Evolutionary conservation across 2,329 filamentous ascomycete genomes (phyloP).

Genomic region (Scedosporium minutisporum): DNA sequence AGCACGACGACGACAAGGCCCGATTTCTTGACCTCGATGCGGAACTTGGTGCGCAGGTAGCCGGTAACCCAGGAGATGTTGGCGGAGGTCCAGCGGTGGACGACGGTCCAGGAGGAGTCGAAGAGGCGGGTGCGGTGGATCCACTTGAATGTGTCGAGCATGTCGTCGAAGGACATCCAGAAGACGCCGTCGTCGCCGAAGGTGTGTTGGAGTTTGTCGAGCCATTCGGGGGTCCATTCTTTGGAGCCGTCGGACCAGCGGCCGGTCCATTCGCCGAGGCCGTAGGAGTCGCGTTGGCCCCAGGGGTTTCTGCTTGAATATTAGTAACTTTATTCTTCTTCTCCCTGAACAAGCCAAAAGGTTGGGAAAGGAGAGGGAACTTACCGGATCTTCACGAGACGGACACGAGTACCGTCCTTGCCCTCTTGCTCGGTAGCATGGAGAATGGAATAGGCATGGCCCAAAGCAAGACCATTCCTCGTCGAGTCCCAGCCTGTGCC

Average conservation of each 20-base stretch:
- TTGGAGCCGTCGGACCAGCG: constrained; percentile 65
- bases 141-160: constrained; percentile 33
- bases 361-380: constrained; percentile 1
- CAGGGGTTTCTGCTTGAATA: constrained; percentile 51
- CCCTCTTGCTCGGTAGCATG: constrained; percentile 33
- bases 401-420: constrained; percentile 27
- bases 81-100: constrained; percentile 33
- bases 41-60: constrained; percentile 34
- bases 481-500: constrained; percentile 18
- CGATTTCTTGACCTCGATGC: constrained; percentile 29
- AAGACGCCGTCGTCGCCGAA: constrained; percentile 58
- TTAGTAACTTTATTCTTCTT: not conserved
- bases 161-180: constrained; percentile 35
- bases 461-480: constrained; percentile 30
- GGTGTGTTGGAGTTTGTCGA: constrained; percentile 52
- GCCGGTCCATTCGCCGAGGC: constrained; percentile 55
- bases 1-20: constrained; percentile 34
- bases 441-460: constrained; percentile 43
- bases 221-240: constrained; percentile 67
- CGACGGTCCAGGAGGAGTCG: constrained; percentile 33
- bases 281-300: constrained; percentile 40
- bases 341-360: no score
- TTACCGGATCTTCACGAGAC: constrained; percentile 36
- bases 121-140: constrained; percentile 37
- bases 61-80: constrained; percentile 34